Percentiles rank a stretch among this genome's conserved stretches.
Evolutionary conservation across 139 green algal genomes (phyloP).

Genomic region (Mychonastes homosphaera): DNA sequence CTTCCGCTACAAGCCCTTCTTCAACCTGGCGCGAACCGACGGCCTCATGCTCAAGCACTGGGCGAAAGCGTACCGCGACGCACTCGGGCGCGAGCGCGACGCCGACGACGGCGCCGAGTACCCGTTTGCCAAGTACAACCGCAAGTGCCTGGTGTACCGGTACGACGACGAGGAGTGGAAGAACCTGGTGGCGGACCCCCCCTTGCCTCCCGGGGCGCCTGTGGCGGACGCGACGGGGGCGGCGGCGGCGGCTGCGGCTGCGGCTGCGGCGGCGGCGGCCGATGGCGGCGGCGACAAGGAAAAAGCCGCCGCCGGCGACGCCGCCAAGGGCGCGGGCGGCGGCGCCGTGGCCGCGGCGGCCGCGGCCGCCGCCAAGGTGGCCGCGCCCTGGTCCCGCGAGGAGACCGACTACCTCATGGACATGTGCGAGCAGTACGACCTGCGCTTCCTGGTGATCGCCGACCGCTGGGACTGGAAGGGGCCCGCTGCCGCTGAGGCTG

Average conservation of each 20-base stretch:
- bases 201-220: too few relatives aligned
- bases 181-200: conserved; percentile 31
- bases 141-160: conserved; percentile 30
- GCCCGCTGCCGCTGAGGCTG: not conserved
- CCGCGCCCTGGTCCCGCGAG: conserved; percentile 49
- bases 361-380: too few relatives aligned
- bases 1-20: conserved; percentile 59
- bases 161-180: conserved; percentile 71
- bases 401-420: conserved; percentile 87
- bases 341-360: conserved; percentile 11
- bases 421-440: conserved; percentile 57
- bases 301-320: not conserved
- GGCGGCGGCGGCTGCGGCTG: too few relatives aligned
- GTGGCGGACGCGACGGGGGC: too few relatives aligned
- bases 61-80: conserved; percentile 75
- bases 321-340: not conserved
- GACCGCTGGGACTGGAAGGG: conserved; percentile 66
- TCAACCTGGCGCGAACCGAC: conserved; percentile 60
- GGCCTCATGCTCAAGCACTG: conserved; percentile 68
- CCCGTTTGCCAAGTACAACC: conserved; percentile 81
- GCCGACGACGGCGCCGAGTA: conserved; percentile 65
- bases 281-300: too few relatives aligned
- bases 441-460: conserved; percentile 69
- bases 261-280: too few relatives aligned
- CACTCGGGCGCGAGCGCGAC: conserved; percentile 46